Base-by-base conservation (phyloP, 1,284 basidiomycete species). In the Trichosporon coremiiforme region DNA sequence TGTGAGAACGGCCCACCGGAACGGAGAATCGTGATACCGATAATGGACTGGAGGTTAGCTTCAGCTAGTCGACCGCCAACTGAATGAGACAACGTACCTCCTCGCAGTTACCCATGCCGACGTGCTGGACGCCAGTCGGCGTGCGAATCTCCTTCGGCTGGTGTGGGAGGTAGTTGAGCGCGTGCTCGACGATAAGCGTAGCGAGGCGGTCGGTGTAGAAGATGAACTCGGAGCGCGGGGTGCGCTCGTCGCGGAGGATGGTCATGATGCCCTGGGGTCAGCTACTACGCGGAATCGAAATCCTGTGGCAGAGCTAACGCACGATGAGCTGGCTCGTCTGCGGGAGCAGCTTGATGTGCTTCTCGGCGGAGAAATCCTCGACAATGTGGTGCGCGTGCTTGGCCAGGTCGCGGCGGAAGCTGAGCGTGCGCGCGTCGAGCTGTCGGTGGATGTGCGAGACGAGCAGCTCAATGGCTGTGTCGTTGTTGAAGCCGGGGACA, bases 371-470 rank as follows among this genome's bases (percentile, higher is more conserved):
- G n/a, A 62, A 62, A 31, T 62, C 50, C 33, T 60, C 66, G 9
- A 70, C 68, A 7, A 75, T 75, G 29, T 78, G 75, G 53, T 45
- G 29, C 4, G 70, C 71, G 36, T 75, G 66, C 35, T 73, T 73
- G 6, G 74, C 80, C 76, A 95, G 87, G 75, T 89, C 87, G 72
- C 88, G 86, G n/a, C 94, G 86, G 79, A 96, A 90, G 63, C 87
- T 86, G 33, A 89, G 87, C 1, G 90, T 87, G 3, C 94, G 89
- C 66, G 92, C 90, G 67, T 90, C 88, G 29, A 98, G 87, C 81
- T 98, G 91, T 0, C 90, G 88, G 65, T 90, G 89, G 72, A 98
- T 89, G 79, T 98, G 96, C 1, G 93, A 94, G 25, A 91, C 90
- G 68, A 99, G 94, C 22, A 99, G 86, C 68, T 97, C 94, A 71